Base-by-base conservation (phyloP, 345 rosid species). In the Eucalyptus camaldulensis region DNA sequence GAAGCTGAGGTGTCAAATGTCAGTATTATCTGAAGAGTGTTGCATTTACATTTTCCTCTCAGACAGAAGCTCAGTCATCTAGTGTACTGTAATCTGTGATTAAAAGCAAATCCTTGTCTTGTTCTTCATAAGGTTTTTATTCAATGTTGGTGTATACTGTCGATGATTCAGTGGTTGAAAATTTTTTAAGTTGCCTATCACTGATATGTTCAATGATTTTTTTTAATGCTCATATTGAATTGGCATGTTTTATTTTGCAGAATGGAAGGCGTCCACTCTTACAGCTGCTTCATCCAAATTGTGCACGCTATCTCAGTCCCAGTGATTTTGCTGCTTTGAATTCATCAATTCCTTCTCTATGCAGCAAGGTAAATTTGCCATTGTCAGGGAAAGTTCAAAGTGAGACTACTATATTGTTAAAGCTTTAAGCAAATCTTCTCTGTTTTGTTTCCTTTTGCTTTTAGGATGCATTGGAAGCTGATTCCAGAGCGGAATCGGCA, bases 211-310 rank as follows among this genome's bases (percentile, higher is more conserved):
- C 83, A 76, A 10, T 76, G 27, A 25, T 37, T 17, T n/a, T 51
- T 21, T 25, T 33, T 49, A 7, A 31, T 86, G 49, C 43, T 40
- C 16, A 56, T 19, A 86, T n/a, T 43, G 88, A 80, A 76, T 49
- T 40, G 86, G 58, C 80, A 76, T 37, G 85, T 22, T 69, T 45
- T 51, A 58, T 87, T 86, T 92, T 92, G 87, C 93, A 97, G 99
- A 94, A 91, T 91, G 97, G 97, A 89, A 96, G 98, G 91, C 96
- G 94, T 85, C 92, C 96, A 44, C 60, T 97, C 85, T 90, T 97
- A 90, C 98, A 97, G 93, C 93, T 97, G 65, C 96, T 97, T 89
- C 97, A 94, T 92, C 98, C 98, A 87, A 92, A 96, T 87, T 95
- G 93, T 90, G 92, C 97, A 22, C 96, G 97, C 13, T 97, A 95